phyloP scores from a whole-genome alignment of 345 rosid genomes.

The Arabidopsis suecica region DNA sequence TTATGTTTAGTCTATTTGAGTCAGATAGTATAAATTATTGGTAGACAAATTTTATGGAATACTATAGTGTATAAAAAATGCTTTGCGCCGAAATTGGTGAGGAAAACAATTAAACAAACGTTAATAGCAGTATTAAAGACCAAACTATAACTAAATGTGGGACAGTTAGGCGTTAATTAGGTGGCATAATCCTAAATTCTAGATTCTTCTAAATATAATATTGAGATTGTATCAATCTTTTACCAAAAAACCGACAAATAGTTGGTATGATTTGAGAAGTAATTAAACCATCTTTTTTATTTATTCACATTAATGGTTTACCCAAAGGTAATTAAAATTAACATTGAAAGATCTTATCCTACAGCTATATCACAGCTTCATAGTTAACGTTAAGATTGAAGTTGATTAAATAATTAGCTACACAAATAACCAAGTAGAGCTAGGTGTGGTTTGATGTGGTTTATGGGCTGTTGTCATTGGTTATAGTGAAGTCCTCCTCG shows the following conservation, averaged over 20 bases:
- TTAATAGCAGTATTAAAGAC: conserved; percentile 31
- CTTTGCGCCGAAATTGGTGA: conserved; percentile 30
- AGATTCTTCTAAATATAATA: conserved; percentile 23
- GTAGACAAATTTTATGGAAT: background rate
- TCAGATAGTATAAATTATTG: conserved; percentile 17
- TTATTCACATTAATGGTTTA: conserved; percentile 9
- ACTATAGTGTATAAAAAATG: background rate
- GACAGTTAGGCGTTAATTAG: conserved; percentile 46
- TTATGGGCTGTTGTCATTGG: conserved; percentile 39
- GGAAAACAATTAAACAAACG: conserved; percentile 20
- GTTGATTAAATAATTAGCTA: conserved; percentile 19
- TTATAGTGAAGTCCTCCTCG: conserved; percentile 43
- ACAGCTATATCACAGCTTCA: conserved; percentile 36
- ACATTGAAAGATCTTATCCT: background rate
- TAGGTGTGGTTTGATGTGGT: conserved; percentile 36
- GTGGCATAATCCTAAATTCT: conserved; percentile 30
- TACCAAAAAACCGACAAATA: conserved; percentile 29
- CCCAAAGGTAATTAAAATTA: background rate
- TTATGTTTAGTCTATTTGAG: conserved; percentile 29
- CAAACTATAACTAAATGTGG: conserved; percentile 39
- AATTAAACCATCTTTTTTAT: background rate
- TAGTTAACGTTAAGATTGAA: conserved; percentile 2
- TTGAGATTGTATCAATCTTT: conserved; percentile 25
- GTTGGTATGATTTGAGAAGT: conserved; percentile 43
- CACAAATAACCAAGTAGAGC: conserved; percentile 38